phyloP scores from a whole-genome alignment of 2,329 filamentous ascomycete species.

The Cercospora sp. region DNA sequence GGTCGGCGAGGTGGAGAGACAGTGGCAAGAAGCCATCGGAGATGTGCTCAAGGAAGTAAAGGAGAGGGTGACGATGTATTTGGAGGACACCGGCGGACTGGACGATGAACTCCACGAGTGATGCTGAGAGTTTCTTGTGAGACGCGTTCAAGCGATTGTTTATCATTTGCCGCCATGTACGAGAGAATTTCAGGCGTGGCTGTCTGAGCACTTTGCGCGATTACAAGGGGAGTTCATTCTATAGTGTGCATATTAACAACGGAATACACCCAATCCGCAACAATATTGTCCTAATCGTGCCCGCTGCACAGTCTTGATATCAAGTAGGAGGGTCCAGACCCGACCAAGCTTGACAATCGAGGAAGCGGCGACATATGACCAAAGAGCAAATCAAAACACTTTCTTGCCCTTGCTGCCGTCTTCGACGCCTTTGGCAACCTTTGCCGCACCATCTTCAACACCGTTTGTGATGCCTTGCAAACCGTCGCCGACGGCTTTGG shows the following conservation, averaged over 20 bases:
- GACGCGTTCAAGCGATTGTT: slow-evolving; percentile 15
- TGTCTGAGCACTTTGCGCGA: slow-evolving; percentile 5
- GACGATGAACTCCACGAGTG: slow-evolving; percentile 62
- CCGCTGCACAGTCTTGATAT: neutral
- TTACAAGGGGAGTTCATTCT: neutral
- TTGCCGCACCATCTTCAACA: slow-evolving; percentile 45
- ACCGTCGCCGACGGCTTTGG: slow-evolving; percentile 46
- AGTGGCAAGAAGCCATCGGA: slow-evolving; percentile 87
- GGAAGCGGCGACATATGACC: neutral
- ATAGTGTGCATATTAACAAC: neutral
- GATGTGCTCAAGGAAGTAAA: slow-evolving; percentile 72
- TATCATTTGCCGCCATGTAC: neutral
- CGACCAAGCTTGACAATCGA: neutral
- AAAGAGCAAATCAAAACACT: neutral
- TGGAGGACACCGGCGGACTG: slow-evolving; percentile 81
- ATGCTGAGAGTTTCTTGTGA: neutral
- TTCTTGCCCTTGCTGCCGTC: slow-evolving; percentile 34
- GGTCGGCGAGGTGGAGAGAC: slow-evolving; percentile 83
- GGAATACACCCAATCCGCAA: neutral
- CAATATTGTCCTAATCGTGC: neutral
- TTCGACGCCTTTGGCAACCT: slow-evolving; percentile 48
- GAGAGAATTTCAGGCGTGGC: neutral
- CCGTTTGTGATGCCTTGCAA: slow-evolving; percentile 46
- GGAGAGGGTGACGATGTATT: slow-evolving; percentile 69
- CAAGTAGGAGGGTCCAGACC: neutral